These are phyloP conservation scores for Tuber calosporum DNA, from an alignment of 495 filamentous ascomycete genomes.

Conservation along the genomic window DNA sequence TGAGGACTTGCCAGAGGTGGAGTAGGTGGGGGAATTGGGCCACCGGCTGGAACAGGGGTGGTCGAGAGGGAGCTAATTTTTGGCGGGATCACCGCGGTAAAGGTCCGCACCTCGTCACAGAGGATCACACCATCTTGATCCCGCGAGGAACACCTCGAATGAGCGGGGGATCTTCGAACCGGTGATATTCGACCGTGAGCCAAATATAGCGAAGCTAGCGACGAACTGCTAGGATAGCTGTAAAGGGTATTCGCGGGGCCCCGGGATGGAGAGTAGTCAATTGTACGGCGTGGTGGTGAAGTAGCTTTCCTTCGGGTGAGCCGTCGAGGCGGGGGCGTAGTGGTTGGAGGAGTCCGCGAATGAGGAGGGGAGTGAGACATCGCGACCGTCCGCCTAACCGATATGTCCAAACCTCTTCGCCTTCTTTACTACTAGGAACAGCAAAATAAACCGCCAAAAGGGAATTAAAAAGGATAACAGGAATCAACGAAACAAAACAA, in stretches of 20 bases:
- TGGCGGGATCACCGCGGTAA: conserved; percentile 28
- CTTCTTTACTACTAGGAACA: background rate
- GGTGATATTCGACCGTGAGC: conserved; percentile 32
- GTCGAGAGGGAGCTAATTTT: background rate
- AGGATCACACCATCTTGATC: conserved; percentile 27
- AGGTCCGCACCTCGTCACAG: conserved; percentile 29
- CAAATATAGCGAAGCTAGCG: conserved; percentile 28
- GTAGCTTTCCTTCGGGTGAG: conserved; percentile 28
- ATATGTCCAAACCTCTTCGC: background rate
- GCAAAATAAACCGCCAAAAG: background rate
- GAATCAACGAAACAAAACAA: background rate
- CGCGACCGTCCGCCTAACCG: background rate
- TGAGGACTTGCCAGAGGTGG: conserved; percentile 26
- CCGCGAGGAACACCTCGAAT: conserved; percentile 30
- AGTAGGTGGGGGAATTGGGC: conserved; percentile 20
- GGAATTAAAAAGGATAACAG: background rate
- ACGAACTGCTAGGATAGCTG: conserved; percentile 24
- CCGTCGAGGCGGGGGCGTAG: conserved; percentile 23
- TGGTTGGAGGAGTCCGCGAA: conserved; percentile 17
- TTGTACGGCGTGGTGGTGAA: conserved; percentile 24
- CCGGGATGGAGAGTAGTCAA: conserved; percentile 24
- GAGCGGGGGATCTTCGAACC: conserved; percentile 27
- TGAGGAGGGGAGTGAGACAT: conserved; percentile 12
- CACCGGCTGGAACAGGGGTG: conserved; percentile 16
- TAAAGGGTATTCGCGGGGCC: conserved; percentile 19